Evolutionary conservation across 1,284 basidiomycete species (phyloP), one percentile per base, ranked within the genome.

Genomic region (Apiotrichum sp.): DNA sequence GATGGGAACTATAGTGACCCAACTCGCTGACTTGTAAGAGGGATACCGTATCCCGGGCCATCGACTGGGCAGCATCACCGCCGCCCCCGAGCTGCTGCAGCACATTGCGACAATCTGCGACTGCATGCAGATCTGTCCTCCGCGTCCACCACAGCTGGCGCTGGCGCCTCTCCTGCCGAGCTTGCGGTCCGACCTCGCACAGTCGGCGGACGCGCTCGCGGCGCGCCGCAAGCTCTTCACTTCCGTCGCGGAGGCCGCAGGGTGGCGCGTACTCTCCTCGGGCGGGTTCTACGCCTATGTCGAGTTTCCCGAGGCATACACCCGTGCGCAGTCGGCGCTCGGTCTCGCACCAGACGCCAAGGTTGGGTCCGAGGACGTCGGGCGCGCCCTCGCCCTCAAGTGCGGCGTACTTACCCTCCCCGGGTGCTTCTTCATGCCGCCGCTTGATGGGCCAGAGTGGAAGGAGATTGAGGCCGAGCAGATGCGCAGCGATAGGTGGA

Each of bases 11-110:
- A 6, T 14, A 10, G 11, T 16, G 22, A 22, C 22, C 22, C 22
- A 22, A 22, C 29, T 11, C 16, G 46, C 52, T 53, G 31, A 41
- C 31, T 33, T 46, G 6, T 84, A 83, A 57, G 91, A 92, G 75
- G 84, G 85, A 16, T 92, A 90, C 73, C 84, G 85, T 54, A 83
- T 95, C 44, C 91, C 91, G 0, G 90, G 90, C 0, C 87, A 91
- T 72, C 83, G 90, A 13, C 80, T 93, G 1, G 90, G 91, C 1
- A 81, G 82, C 4, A 81, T 93, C 58, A 81, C 85, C n/a, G 85
- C 86, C 0, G 81, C 84, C 0, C 81, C 84, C 0, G 63, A 72
- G 0, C 74, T 92, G 50, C 74, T 88, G 4, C 62, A 75, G 5
- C 75, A 83, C 11, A 66, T 88, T 39, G 79, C 78, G 43, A 89